Conservation (phyloP, 163 green algal species). For the Chlorella variabilis region DNA sequence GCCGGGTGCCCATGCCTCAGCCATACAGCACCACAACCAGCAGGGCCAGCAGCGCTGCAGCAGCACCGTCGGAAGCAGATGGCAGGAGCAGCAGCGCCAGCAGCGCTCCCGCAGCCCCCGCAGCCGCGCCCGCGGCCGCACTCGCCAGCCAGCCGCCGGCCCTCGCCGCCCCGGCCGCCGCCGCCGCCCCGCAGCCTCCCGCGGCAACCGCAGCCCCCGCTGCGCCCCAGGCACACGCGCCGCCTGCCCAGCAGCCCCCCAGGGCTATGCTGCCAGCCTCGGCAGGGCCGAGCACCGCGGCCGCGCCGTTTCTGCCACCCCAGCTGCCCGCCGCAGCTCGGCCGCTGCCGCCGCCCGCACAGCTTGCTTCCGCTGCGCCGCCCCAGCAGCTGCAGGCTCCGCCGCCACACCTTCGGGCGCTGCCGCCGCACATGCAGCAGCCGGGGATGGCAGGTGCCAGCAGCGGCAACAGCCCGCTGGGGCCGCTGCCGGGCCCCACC, state of each 20-base stretch:
- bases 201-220: neutral
- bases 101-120: neutral
- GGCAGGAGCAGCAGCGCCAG: neutral
- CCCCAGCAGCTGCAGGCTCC: neutral
- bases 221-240: neutral
- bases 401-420: neutral
- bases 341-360: too few relatives aligned
- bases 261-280: neutral
- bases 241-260: neutral
- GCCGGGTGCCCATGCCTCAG: constrained; percentile 2
- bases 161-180: neutral
- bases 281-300: neutral
- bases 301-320: neutral
- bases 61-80: neutral
- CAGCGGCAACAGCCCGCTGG: neutral
- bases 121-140: neutral
- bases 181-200: neutral
- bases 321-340: neutral
- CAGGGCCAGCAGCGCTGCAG: neutral
- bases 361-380: too few relatives aligned
- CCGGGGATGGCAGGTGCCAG: neutral
- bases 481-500: neutral
- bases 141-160: neutral
- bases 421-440: constrained; percentile 26
- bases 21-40: neutral